phyloP scores from a whole-genome alignment of 2,329 filamentous ascomycete genomes.

The Arthrobotrys sphaeroides region DNA sequence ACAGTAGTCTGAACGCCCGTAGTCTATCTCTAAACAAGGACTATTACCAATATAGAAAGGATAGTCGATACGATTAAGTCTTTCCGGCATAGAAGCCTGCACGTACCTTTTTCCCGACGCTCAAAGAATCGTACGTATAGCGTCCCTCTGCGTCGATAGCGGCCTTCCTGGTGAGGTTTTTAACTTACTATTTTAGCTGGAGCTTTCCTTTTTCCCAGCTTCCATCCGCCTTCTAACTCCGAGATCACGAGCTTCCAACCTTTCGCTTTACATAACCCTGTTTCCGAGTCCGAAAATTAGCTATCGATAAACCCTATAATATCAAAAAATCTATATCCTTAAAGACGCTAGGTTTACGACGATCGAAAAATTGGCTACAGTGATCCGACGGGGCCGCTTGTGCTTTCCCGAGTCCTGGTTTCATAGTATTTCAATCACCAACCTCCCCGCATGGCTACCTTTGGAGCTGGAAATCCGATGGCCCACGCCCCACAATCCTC shows the following conservation, averaged over 20 bases:
- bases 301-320: constrained; percentile 6
- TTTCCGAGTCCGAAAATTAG: background rate
- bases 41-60: constrained; percentile 27
- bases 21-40: background rate
- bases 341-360: constrained; percentile 1
- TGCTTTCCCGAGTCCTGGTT: constrained; percentile 9
- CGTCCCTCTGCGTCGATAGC: background rate
- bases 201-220: constrained; percentile 36
- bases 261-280: constrained; percentile 17
- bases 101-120: constrained; percentile 8
- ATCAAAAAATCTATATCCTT: background rate
- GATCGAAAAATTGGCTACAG: constrained; percentile 5
- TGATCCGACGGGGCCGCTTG: background rate
- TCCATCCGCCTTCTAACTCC: constrained; percentile 33
- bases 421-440: constrained; percentile 4
- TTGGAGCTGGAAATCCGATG: constrained; percentile 36
- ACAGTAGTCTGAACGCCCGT: background rate
- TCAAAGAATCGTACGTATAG: background rate
- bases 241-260: constrained; percentile 47
- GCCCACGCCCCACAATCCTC: constrained; percentile 44
- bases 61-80: constrained; percentile 32
- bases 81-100: constrained; percentile 16
- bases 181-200: constrained; percentile 26
- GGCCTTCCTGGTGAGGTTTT: constrained; percentile 34
- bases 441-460: constrained; percentile 53